Evolutionary conservation across 176 grass and related monocot genomes (phyloP), one percentile per base, ranked within the genome.

Genomic region (Oryza punctata): DNA sequence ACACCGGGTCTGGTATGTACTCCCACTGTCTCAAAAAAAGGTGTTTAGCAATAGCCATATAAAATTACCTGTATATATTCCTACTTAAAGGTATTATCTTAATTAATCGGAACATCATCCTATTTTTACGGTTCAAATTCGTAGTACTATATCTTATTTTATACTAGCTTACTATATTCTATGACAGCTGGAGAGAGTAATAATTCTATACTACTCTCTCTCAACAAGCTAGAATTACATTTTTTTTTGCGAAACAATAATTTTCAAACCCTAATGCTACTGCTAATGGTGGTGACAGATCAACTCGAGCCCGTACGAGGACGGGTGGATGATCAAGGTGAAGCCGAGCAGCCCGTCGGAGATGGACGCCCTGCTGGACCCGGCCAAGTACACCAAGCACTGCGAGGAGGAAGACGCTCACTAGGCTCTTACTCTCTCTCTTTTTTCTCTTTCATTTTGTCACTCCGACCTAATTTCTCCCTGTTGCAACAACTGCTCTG

Each of bases 311-410:
- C 91, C 97, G 6, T 96, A 96, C 52, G 97, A 92, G 49, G 88
- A 99, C 1, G 93, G 97, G 32, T 96, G 97, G 97, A 99, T 99
- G 88, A 99, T 99, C 84, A 99, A 99, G 88, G 85, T 99, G 71
- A 90, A 92, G 79, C 97, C 97, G 26, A 91, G 93, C 69, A 88
- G 32, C 83, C 89, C 91, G 0, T 67, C 91, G 7, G 96, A 96
- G 80, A 47, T 92, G 15, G 78, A 90, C 78, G 37, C 67, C 11
- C 89, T 96, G 23, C 80, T 99, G 30, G 97, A 90, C 64, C 71
- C 91, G 1, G 83, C 80, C 84, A 90, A 87, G 50, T 99, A 99
- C 91, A 94, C 89, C 65, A 96, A 92, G 84, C 84, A 85, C 70
- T 99, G 97, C 49, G 91, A 96, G 87, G 97, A 99, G 86, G 97